These are phyloP conservation scores for Globisporangium lucens DNA, from an alignment of 352 stramenopile species.

Conservation along the genomic window DNA sequence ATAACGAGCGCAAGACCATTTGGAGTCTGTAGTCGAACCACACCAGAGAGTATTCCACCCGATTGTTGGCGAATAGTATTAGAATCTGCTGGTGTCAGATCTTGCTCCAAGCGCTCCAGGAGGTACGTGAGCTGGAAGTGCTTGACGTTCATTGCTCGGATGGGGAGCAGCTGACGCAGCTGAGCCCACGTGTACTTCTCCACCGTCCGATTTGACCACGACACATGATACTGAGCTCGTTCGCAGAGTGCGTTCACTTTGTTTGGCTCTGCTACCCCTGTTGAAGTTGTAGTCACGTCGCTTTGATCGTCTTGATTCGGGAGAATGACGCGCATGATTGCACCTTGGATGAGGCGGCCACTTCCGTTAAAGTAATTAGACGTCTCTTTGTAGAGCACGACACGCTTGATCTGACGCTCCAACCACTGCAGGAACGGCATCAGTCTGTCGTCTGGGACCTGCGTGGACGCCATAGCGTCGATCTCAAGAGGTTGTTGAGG, in stretches of 20 bases:
- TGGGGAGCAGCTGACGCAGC: constrained; percentile 49
- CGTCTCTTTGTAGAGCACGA: constrained; percentile 54
- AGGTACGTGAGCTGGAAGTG: constrained; percentile 60
- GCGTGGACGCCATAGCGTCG: constrained; percentile 47
- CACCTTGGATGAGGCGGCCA: constrained; percentile 31
- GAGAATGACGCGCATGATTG: constrained; percentile 21
- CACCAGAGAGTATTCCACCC: not conserved
- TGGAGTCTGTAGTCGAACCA: constrained; percentile 16
- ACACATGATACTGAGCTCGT: constrained; percentile 43
- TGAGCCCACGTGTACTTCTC: constrained; percentile 48
- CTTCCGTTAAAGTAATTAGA: not conserved
- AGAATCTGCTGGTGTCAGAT: not conserved
- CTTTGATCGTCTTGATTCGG: constrained; percentile 1
- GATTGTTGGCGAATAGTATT: not conserved
- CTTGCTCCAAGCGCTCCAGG: constrained; percentile 15
- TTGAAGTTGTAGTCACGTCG: not conserved
- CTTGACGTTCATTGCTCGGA: constrained; percentile 66
- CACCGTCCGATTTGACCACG: constrained; percentile 47
- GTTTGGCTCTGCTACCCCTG: not conserved
- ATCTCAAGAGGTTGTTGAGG: constrained; percentile 24
- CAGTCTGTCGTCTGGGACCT: constrained; percentile 57
- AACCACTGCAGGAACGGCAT: constrained; percentile 55
- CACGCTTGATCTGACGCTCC: constrained; percentile 58
- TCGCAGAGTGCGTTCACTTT: constrained; percentile 24
- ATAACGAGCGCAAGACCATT: constrained; percentile 36